Evolutionary conservation across 257 asterid genomes (phyloP), one percentile per base, ranked within the genome.

Genomic region (Lycium barbarum): DNA sequence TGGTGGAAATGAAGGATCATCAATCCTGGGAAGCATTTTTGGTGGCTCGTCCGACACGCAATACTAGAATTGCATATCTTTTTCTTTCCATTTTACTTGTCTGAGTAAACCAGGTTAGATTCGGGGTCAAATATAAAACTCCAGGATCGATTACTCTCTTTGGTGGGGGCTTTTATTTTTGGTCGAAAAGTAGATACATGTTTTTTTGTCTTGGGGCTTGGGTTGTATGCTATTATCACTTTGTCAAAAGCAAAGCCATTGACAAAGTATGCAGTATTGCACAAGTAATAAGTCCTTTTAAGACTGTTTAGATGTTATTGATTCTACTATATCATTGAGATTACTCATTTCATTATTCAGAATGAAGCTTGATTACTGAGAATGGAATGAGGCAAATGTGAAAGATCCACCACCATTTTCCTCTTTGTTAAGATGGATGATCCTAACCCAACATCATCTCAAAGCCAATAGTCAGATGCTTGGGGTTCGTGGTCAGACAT

Each of bases 1-100:
- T 11, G 85, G 59, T 22, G 88, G 83, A 1, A 89, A 79, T 13
- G 90, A 74, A 33, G 82, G 65, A 53, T 53, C 82, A 7, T 53
- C 82, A 53, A 53, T 76, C 82, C 15, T 76, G 26, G 82, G 78
- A 10, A 9, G 66, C 65, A n/a, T 79, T 54, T 55, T 86, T 55
- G 84, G 84, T 20, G 84, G 57, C 33, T 86, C 86, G 5, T 58
- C 8, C 20, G 63, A 45, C 22, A 72, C 79, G 45, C 85, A 87
- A 72, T 79, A 62, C 85, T 78, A 86, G 67, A 17, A 63, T 76
- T 35, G 43, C 22, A 38, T 74, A 7, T 49, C 10, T 22, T 76
- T 20, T 26, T 76, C 6, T 53, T 53, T 53, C 7, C 65, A 26
- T 15, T 76, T 47, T 76, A 76, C 20, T 53, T 53, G 33, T 76